Base-by-base conservation (phyloP, 495 filamentous ascomycete genomes). In the Penicillium maclennaniae region DNA sequence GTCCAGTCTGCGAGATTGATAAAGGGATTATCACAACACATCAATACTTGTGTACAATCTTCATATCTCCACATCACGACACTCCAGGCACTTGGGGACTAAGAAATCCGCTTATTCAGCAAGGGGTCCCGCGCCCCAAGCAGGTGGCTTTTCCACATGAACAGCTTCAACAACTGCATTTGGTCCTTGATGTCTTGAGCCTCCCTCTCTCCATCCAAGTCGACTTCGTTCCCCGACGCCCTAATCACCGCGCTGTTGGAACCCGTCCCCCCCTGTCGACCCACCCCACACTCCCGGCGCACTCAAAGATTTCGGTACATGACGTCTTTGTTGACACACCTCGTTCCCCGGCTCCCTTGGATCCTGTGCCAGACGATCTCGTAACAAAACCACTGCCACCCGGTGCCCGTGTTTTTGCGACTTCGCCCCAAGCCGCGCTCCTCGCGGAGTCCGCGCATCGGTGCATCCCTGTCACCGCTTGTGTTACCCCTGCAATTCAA, bases 281-380 rank as follows among this genome's bases (percentile, higher is more conserved):
- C 50, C 55, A 55, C 49, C 52, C 54, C 44, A 57, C 59, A 53
- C 57, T 39, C 55, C 45, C 43, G 43, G 63, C 68, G 55, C 71
- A 65, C 61, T 61, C 43, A 66, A 66, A 62, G 50, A 60, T 56
- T 56, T 54, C 52, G 47, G 65, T 69, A 70, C 64, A 74, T 74
- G 71, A 72, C 71, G 71, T 72, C 69, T 72, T 69, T 75, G 69
- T 73, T 72, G 66, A 75, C 63, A 67, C 53, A 47, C 47, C 58
- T 54, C 45, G 38, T 49, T 59, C 53, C 51, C 59, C 52, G 58
- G 57, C 45, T 48, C 38, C 45, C 51, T 51, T 43, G 38, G 36
- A 55, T 31, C 44, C 41, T 43, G 51, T 17, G 16, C 23, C 54
- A 44, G 44, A 56, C 57, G 44, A 55, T 46, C 47, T 53, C 16